Evolutionary conservation across 2,329 filamentous ascomycete species (phyloP), one percentile per base, ranked within the genome.

Genomic region (Penicillium verrucosum): DNA sequence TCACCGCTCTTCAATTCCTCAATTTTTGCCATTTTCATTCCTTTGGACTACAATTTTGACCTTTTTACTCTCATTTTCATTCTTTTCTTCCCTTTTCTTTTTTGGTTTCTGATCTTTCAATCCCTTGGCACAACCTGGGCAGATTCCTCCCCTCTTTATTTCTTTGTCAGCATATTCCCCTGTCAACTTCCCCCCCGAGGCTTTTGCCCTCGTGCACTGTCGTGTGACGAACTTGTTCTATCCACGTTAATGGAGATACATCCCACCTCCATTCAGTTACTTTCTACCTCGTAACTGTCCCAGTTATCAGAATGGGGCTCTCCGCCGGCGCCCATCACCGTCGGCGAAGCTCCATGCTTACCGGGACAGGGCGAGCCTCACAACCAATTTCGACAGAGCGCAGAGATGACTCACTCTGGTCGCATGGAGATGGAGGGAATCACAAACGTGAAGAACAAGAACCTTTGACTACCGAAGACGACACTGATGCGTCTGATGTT

Each of bases 311-410:
- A 46, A 75, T 75, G 73, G 71, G 70, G 51, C 60, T 73, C 51
- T 65, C 70, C 45, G 66, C 67, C 42, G 63, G 67, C 42, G 70
- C 64, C 54, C 73, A 75, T 56, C 73, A 75, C 60, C 70, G 73
- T 57, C 70, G 73, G 60, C 72, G 73, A 52, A 75, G 73, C 62
- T 75, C 73, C 46, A 65, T 73, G 47, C 63, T 75, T 50, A 70
- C 72, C 32, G 67, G 64, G 44, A 54, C 65, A 79, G 82, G 82
- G 51, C 82, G 79, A 14, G 85, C 84, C 5, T 76, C 81, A 5
- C 68, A 65, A 43, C 61, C 73, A 29, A 56, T 56, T 41, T 42
- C 63, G 14, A 65, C 70, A 38, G 77, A 78, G 32, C 71, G 63
- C 57, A 68, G 69, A 54, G 70, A 73, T 53, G 72, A 74, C n/a